These are phyloP conservation scores for Bipolaris victoriae DNA, from an alignment of 2,329 filamentous ascomycete genomes.

Conservation along the genomic window DNA sequence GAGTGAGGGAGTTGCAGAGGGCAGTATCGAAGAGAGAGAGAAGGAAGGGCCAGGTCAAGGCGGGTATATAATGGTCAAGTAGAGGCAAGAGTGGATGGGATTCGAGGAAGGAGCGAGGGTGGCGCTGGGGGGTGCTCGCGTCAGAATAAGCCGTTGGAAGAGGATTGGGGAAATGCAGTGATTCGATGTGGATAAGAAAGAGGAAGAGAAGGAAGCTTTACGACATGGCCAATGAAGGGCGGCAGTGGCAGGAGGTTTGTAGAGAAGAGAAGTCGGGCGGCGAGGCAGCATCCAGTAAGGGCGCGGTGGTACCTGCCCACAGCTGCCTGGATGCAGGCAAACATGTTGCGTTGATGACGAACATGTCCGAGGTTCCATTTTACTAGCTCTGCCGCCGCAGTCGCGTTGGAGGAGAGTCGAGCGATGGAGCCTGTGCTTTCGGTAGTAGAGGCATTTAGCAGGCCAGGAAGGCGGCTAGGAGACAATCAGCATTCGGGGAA, in stretches of 20 bases:
- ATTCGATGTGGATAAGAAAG: conserved; percentile 8
- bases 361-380: conserved; percentile 34
- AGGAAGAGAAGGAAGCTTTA: conserved; percentile 17
- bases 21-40: neutral
- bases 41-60: neutral
- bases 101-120: conserved; percentile 9
- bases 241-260: conserved; percentile 22
- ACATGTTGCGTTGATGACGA: conserved; percentile 31
- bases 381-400: conserved; percentile 46
- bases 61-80: conserved; percentile 1
- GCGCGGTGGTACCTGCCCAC: conserved; percentile 20
- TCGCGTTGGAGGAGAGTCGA: conserved; percentile 37
- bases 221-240: conserved; percentile 18
- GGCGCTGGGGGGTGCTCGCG: conserved; percentile 7
- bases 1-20: neutral
- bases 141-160: conserved; percentile 1
- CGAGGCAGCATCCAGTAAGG: conserved; percentile 19
- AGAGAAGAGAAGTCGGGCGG: conserved; percentile 23
- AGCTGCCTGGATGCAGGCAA: conserved; percentile 26
- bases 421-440: conserved; percentile 20
- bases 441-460: conserved; percentile 23
- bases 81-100: conserved; percentile 9
- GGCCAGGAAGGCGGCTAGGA: conserved; percentile 25
- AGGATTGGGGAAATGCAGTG: neutral
- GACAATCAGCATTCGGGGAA: conserved; percentile 38